A percentile compares a stretch with the other conserved stretches of the same genome.
These are phyloP conservation scores for Mrakia gelida DNA, from an alignment of 768 basidiomycete species.

Conservation along the genomic window DNA sequence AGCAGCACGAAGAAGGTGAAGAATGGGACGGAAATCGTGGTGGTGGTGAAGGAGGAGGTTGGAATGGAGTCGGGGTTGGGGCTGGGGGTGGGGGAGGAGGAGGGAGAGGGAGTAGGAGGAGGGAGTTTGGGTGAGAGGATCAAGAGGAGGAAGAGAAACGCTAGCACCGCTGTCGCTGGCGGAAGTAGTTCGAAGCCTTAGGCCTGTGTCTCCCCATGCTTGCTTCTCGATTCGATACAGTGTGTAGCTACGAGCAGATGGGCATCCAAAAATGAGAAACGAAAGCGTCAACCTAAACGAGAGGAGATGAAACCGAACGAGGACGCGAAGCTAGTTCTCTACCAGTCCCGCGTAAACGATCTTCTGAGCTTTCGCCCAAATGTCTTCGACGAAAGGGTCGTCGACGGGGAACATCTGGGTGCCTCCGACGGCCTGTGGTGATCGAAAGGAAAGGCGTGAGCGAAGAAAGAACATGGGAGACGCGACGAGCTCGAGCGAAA, in stretches of 20 bases:
- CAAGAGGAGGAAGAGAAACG: slow-evolving; percentile 37
- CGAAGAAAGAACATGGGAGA: neutral
- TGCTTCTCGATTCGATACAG: too few species aligned
- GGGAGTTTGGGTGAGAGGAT: slow-evolving; percentile 34
- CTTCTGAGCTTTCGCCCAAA: slow-evolving; percentile 5
- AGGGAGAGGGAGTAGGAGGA: neutral
- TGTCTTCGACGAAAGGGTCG: neutral
- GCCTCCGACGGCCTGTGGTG: neutral
- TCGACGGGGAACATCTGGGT: slow-evolving; percentile 6
- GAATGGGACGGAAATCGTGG: neutral
- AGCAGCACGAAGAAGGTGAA: neutral
- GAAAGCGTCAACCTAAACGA: too few species aligned
- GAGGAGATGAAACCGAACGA: too few species aligned
- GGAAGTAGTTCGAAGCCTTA: too few species aligned
- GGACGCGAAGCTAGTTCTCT: too few species aligned
- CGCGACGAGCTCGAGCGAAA: neutral
- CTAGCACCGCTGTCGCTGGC: too few species aligned
- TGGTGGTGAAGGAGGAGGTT: neutral
- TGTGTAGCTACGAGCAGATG: too few species aligned
- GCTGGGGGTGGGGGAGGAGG: slow-evolving; percentile 2
- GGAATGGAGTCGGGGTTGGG: neutral
- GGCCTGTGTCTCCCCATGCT: too few species aligned
- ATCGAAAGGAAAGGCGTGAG: neutral
- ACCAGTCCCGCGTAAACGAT: neutral
- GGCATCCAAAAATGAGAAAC: too few species aligned